Conservation (phyloP, 495 filamentous ascomycete species). For the Penicillium mononematosum region DNA sequence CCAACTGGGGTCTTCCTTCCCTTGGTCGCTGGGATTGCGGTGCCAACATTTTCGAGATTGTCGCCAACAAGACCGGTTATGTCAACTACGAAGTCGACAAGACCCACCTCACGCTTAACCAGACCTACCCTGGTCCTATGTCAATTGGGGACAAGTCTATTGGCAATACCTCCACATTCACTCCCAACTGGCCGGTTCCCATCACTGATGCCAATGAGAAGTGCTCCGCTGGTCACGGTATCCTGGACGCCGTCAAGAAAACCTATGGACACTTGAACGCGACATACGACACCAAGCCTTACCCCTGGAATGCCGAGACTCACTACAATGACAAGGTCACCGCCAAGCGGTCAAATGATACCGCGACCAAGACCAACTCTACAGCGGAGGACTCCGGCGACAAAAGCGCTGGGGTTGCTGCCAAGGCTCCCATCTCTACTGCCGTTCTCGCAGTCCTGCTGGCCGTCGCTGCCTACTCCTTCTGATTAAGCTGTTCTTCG, state of each 20-base stretch:
- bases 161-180: slow-evolving; percentile 25
- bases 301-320: slow-evolving; percentile 21
- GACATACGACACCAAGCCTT: slow-evolving; percentile 41
- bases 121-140: slow-evolving; percentile 47
- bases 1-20: slow-evolving; percentile 67
- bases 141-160: slow-evolving; percentile 24
- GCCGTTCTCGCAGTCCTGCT: slow-evolving; percentile 16
- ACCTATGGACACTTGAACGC: slow-evolving; percentile 32
- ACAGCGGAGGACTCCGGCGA: not conserved
- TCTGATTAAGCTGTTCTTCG: slow-evolving; percentile 6
- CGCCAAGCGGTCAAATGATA: slow-evolving; percentile 20
- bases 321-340: slow-evolving; percentile 32
- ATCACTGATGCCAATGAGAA: slow-evolving; percentile 30
- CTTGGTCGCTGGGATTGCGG: slow-evolving; percentile 71
- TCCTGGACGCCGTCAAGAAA: slow-evolving; percentile 40
- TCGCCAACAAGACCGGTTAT: slow-evolving; percentile 59
- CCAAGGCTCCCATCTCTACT: slow-evolving; percentile 5
- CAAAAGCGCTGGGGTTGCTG: slow-evolving; percentile 5
- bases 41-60: slow-evolving; percentile 64
- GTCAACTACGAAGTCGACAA: slow-evolving; percentile 50
- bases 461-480: slow-evolving; percentile 12
- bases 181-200: slow-evolving; percentile 43
- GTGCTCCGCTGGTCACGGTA: slow-evolving; percentile 46
- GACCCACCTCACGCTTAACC: slow-evolving; percentile 44
- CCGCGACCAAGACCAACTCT: not conserved